Conservation (phyloP, 768 basidiomycete species). For the Lentinula lateritia region DNA sequence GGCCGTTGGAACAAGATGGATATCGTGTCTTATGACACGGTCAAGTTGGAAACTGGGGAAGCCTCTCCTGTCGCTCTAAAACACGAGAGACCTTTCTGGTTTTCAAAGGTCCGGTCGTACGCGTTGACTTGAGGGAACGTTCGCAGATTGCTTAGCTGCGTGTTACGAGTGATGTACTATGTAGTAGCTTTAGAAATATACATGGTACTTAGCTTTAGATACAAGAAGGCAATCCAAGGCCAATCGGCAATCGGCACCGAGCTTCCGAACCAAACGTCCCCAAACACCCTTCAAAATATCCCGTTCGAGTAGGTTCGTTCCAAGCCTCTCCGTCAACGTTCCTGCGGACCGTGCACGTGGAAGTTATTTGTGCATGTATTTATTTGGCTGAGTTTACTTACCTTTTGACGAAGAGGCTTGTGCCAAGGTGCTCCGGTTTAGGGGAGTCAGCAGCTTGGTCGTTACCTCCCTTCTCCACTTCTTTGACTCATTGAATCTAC, state of each 20-base stretch:
- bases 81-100: conserved; percentile 90
- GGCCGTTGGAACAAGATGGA: conserved; percentile 85
- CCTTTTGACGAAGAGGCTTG: too few species aligned
- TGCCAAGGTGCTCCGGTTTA: too few species aligned
- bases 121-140: not conserved
- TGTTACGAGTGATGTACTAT: not conserved
- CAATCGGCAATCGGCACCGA: too few species aligned
- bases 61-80: conserved; percentile 63
- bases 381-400: too few species aligned
- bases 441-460: too few species aligned
- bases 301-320: too few species aligned
- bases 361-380: too few species aligned
- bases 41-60: conserved; percentile 75
- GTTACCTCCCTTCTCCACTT: too few species aligned
- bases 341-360: too few species aligned
- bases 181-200: not conserved
- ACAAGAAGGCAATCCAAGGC: not conserved
- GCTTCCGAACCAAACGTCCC: not conserved
- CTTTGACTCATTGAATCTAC: too few species aligned
- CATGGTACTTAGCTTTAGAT: not conserved
- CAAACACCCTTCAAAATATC: not conserved
- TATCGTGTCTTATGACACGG: conserved; percentile 65
- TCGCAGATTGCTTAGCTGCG: not conserved
- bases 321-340: too few species aligned
- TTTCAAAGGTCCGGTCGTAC: conserved; percentile 83